A percentile compares a stretch with the other conserved stretches of the same genome.
These are phyloP conservation scores for Kwoniella dendrophila DNA, from an alignment of 768 basidiomycete species.

Conservation along the genomic window DNA sequence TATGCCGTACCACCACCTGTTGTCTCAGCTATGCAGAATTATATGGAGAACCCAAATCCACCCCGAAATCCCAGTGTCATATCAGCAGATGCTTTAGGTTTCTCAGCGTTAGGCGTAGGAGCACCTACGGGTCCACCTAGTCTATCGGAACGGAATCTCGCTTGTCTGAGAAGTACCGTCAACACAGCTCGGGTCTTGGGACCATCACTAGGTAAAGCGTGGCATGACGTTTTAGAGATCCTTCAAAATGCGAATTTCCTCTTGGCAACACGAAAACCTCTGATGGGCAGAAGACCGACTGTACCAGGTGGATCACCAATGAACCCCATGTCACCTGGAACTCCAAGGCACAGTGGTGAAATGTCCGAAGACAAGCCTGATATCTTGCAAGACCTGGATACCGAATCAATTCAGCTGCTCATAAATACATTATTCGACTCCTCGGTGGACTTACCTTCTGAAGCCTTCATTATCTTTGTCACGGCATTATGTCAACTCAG, in stretches of 20 bases:
- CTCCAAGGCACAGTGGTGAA: constrained; percentile 15
- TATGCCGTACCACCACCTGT: constrained; percentile 88
- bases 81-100: constrained; percentile 55
- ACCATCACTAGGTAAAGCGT: constrained; percentile 81
- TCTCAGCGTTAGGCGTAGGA: constrained; percentile 37
- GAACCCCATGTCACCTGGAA: constrained; percentile 27
- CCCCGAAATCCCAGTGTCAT: constrained; percentile 31
- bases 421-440: constrained; percentile 86
- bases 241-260: constrained; percentile 96
- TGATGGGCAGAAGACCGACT: constrained; percentile 24
- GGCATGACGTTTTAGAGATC: constrained; percentile 87
- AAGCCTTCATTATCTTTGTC: constrained; percentile 76
- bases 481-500: constrained; percentile 81
- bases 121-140: constrained; percentile 63
- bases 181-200: constrained; percentile 77
- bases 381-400: constrained; percentile 41
- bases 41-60: constrained; percentile 42
- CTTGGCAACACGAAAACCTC: constrained; percentile 56
- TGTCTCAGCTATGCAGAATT: constrained; percentile 76
- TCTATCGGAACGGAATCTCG: constrained; percentile 84
- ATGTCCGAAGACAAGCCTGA: constrained; percentile 23
- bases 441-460: constrained; percentile 78
- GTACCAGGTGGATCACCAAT: constrained; percentile 24
- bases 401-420: constrained; percentile 68
- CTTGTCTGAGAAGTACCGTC: constrained; percentile 82